A percentile compares a stretch with the other conserved stretches of the same genome.
These are phyloP conservation scores for Colletotrichum shisoi DNA, from an alignment of 2,329 filamentous ascomycete genomes.

Conservation along the genomic window DNA sequence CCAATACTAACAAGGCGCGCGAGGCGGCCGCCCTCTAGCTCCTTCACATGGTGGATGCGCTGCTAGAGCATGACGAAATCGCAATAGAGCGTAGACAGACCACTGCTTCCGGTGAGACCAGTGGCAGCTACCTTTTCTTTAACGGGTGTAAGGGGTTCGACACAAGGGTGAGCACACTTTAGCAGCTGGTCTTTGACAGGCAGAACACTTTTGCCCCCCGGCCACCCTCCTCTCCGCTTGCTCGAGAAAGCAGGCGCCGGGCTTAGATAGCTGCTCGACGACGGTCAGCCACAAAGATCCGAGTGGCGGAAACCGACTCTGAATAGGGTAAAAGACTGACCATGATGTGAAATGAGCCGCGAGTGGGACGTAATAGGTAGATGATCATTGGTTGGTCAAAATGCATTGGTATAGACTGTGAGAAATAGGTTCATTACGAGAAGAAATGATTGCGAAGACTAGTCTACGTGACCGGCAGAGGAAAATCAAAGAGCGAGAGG, in stretches of 20 bases:
- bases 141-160: not conserved
- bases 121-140: conserved; percentile 4
- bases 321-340: not conserved
- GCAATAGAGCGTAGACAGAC: conserved; percentile 4
- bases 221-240: conserved; percentile 4
- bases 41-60: conserved; percentile 16
- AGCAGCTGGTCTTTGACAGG: conserved; percentile 10
- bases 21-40: not conserved
- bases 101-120: conserved; percentile 27
- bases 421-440: not conserved
- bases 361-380: not conserved
- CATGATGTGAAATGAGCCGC: not conserved
- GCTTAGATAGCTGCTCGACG: conserved; percentile 3
- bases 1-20: not conserved
- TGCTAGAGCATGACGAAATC: conserved; percentile 14
- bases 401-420: not conserved
- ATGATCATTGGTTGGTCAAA: not conserved
- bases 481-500: not conserved
- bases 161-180: not conserved
- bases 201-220: not conserved
- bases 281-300: not conserved
- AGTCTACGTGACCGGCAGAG: not conserved
- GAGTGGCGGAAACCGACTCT: not conserved
- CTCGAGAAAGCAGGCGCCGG: not conserved
- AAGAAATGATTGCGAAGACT: too few relatives aligned